Base-by-base conservation (phyloP, 192 early-diverging fungal species). In the Podila epicladia region DNA sequence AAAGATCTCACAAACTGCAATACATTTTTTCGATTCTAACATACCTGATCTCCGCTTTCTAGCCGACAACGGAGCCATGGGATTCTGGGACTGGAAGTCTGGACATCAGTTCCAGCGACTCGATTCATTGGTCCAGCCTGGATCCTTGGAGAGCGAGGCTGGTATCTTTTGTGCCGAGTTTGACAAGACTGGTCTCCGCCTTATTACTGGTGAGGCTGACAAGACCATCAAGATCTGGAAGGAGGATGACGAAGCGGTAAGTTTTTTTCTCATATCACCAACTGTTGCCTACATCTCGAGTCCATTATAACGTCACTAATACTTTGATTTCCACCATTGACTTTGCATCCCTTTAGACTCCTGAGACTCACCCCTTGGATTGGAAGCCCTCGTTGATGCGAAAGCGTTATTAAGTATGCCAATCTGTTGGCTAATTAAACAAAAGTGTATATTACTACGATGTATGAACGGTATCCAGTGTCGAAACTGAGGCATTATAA, bases 201-300 rank as follows among this genome's bases (percentile, higher is more conserved):
- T 99, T 58, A 95, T 99, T 69, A 99, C 98, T 3, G 95, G 98
- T 72, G 98, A 99, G 82, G 97, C 97, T 0, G 98, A 99, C 83
- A 99, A 99, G 86, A 96, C 96, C 2, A 96, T 99, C 83, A 99
- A 99, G 87, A 96, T 99, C 61, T 98, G 94, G 91, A 94, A 92
- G 64, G 95, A 97, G 73, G 95, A 97, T 68, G 91, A 93, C 50
- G 87, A 90, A 57, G 95, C 95, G 19, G 86, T 90, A 83, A 55
- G 82, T 65, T 55, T 72, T 37, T 1, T 41, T 48, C 22, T 70
- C n/a, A 1, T 22, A 19, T 31, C 6, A 20, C 22, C 62, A 9
- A 70, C 20, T 58, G 29, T 38, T 24, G 24, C 45, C n/a, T 15
- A 20, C 6, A 8, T 17, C 15, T 45, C 12, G 2, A 3, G 13